Conservation (phyloP, 1,139 yeast genomes). For the Suhomyces guaymorum region DNA sequence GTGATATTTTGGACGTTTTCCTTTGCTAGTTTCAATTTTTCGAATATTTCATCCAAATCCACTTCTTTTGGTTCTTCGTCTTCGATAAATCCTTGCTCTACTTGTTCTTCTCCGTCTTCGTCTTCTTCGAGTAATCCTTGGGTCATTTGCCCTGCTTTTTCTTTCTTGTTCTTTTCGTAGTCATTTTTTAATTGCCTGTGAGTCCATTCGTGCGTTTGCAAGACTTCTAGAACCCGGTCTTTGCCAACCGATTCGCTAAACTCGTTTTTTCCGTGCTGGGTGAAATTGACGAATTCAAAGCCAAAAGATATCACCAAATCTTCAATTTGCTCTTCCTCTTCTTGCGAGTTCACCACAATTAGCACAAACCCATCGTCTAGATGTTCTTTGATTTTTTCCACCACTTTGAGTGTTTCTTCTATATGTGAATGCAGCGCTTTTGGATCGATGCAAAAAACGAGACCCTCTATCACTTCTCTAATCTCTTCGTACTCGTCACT, state of each 20-base stretch:
- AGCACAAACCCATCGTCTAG: conserved; percentile 24
- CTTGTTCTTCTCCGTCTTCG: conserved; percentile 20
- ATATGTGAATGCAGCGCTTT: conserved; percentile 19
- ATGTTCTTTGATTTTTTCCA: conserved; percentile 30
- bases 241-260: conserved; percentile 21
- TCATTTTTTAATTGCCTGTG: conserved; percentile 18
- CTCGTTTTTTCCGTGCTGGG: conserved; percentile 18
- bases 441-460: conserved; percentile 36
- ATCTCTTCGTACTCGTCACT: conserved; percentile 37
- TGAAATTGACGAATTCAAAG: conserved; percentile 32
- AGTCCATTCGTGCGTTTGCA: conserved; percentile 46
- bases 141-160: conserved; percentile 30
- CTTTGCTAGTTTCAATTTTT: conserved; percentile 34
- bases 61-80: conserved; percentile 14
- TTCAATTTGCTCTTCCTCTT: conserved; percentile 26
- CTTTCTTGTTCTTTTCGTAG: conserved; percentile 23
- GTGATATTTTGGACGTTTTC: conserved; percentile 26
- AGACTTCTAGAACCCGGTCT: conserved; percentile 34
- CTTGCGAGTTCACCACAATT: conserved; percentile 24
- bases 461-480: conserved; percentile 41
- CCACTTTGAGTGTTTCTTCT: conserved; percentile 20
- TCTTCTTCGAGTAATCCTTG: conserved; percentile 24
- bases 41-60: conserved; percentile 32
- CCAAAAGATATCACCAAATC: conserved; percentile 33
- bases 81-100: conserved; percentile 31